phyloP scores from a whole-genome alignment of 1,284 basidiomycete genomes.

The Anthracocystis panici-leucophaei region DNA sequence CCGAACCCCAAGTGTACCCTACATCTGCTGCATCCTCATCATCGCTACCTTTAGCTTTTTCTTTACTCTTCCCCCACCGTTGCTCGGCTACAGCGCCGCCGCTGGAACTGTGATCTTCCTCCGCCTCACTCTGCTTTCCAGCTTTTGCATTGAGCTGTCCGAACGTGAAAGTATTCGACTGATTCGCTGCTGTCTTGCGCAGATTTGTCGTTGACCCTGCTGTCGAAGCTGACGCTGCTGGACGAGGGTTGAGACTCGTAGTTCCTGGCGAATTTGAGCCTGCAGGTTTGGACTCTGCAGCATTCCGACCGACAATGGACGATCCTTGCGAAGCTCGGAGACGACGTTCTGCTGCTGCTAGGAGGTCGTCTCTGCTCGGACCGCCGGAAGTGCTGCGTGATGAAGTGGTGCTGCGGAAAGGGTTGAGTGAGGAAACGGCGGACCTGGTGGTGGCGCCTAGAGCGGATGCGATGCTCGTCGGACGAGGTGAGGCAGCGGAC shows the following conservation, averaged over 20 bases:
- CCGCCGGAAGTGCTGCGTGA: slow-evolving; percentile 9
- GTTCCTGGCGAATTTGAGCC: slow-evolving; percentile 21
- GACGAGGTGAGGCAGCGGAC: slow-evolving; percentile 7
- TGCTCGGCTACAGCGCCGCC: slow-evolving; percentile 53
- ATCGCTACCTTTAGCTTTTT: slow-evolving; percentile 29
- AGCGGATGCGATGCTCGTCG: slow-evolving; percentile 27
- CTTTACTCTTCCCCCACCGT: slow-evolving; percentile 33
- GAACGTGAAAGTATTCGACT: slow-evolving; percentile 39
- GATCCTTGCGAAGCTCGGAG: slow-evolving; percentile 28
- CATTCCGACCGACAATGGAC: slow-evolving; percentile 57
- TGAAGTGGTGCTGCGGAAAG: slow-evolving; percentile 25
- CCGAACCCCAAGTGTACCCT: slow-evolving; percentile 25
- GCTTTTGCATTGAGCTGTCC: slow-evolving; percentile 34
- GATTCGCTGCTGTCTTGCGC: slow-evolving; percentile 22
- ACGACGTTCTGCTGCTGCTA: slow-evolving; percentile 58
- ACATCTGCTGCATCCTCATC: slow-evolving; percentile 21
- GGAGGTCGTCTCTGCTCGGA: slow-evolving; percentile 49
- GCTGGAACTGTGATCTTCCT: slow-evolving; percentile 52
- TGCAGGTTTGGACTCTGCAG: slow-evolving; percentile 30
- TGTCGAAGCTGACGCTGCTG: slow-evolving; percentile 2
- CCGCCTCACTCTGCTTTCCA: background rate
- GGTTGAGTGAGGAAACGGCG: slow-evolving; percentile 28
- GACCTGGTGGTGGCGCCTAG: slow-evolving; percentile 37
- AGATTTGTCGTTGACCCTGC: slow-evolving; percentile 19
- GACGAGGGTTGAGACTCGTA: slow-evolving; percentile 33